Percentiles rank a stretch among this genome's conserved stretches.
phyloP scores from a whole-genome alignment of 2,329 filamentous ascomycete species.

The Talaromyces albobiverticillius region DNA sequence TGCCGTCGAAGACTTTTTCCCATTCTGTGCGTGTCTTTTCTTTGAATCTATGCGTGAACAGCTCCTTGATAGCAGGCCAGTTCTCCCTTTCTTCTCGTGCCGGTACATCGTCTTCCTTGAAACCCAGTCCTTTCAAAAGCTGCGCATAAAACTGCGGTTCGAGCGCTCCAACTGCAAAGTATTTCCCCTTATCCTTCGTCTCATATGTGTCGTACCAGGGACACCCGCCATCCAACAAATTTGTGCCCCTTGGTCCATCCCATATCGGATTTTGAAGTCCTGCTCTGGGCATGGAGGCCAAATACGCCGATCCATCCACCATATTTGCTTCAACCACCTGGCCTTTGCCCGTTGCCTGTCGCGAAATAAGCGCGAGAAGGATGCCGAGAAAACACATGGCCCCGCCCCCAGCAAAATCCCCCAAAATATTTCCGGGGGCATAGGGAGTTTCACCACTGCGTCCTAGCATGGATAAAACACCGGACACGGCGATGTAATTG shows the following conservation, averaged over 20 bases:
- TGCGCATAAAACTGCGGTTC: slow-evolving; percentile 80
- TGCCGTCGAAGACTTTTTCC: slow-evolving; percentile 83
- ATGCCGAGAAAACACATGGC: slow-evolving; percentile 78
- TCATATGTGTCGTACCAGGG: slow-evolving; percentile 90
- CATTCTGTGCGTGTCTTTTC: slow-evolving; percentile 71
- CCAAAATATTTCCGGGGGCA: slow-evolving; percentile 79
- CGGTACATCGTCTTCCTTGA: slow-evolving; percentile 49
- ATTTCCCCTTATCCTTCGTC: slow-evolving; percentile 69
- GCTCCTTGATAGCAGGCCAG: slow-evolving; percentile 65
- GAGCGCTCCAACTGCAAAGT: slow-evolving; percentile 84
- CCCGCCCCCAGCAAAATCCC: slow-evolving; percentile 88
- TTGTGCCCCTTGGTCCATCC: slow-evolving; percentile 64
- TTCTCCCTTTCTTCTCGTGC: slow-evolving; percentile 56
- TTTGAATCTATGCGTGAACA: slow-evolving; percentile 65
- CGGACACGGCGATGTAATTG: slow-evolving; percentile 89
- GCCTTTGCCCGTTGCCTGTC: slow-evolving; percentile 63
- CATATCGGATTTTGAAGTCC: slow-evolving; percentile 63
- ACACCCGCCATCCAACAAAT: slow-evolving; percentile 77
- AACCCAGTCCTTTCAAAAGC: slow-evolving; percentile 64
- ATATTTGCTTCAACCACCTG: slow-evolving; percentile 96
- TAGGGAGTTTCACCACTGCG: slow-evolving; percentile 66
- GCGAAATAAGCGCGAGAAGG: slow-evolving; percentile 70
- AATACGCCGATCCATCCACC: slow-evolving; percentile 82
- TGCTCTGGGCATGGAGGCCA: slow-evolving; percentile 75
- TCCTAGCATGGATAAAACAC: slow-evolving; percentile 74